Conservation (phyloP, 2,329 filamentous ascomycete species). For the Fusarium praegraminearum region DNA sequence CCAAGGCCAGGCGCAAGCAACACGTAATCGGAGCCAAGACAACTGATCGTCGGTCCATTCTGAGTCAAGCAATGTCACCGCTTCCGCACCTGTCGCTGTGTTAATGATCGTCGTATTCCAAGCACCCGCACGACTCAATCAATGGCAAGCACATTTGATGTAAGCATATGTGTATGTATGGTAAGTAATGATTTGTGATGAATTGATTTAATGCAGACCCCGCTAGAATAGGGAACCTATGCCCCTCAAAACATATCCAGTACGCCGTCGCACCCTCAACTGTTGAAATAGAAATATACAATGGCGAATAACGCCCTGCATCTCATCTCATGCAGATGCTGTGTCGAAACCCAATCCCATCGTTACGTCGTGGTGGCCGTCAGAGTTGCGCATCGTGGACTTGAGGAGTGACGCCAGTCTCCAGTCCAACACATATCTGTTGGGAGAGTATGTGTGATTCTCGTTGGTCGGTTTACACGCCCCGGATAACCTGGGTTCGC, state of each 20-base stretch:
- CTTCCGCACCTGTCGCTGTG: conserved; percentile 18
- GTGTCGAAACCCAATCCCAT: conserved; percentile 38
- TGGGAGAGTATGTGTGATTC: background rate
- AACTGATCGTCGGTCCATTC: conserved; percentile 40
- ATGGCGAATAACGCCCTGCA: conserved; percentile 41
- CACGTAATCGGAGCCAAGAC: conserved; percentile 42
- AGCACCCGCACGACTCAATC: conserved; percentile 8
- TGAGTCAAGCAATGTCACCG: conserved; percentile 42
- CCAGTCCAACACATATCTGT: conserved; percentile 15
- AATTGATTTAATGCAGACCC: conserved; percentile 44
- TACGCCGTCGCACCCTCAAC: conserved; percentile 46
- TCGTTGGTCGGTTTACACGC: conserved; percentile 68
- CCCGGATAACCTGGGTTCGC: conserved; percentile 93
- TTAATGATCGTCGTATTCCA: conserved; percentile 8
- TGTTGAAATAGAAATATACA: conserved; percentile 44
- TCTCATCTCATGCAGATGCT: conserved; percentile 31
- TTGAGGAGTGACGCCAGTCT: conserved; percentile 39
- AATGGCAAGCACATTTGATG: background rate
- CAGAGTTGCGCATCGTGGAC: conserved; percentile 25
- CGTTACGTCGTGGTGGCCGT: conserved; percentile 47
- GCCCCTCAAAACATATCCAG: conserved; percentile 40
- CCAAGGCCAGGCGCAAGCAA: conserved; percentile 24
- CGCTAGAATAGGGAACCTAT: conserved; percentile 33
- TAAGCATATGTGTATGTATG: conserved; percentile 2
- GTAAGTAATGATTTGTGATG: conserved; percentile 12